Evolutionary conservation across 768 basidiomycete species (phyloP).

Genomic region (Tricholoma saponaceum): DNA sequence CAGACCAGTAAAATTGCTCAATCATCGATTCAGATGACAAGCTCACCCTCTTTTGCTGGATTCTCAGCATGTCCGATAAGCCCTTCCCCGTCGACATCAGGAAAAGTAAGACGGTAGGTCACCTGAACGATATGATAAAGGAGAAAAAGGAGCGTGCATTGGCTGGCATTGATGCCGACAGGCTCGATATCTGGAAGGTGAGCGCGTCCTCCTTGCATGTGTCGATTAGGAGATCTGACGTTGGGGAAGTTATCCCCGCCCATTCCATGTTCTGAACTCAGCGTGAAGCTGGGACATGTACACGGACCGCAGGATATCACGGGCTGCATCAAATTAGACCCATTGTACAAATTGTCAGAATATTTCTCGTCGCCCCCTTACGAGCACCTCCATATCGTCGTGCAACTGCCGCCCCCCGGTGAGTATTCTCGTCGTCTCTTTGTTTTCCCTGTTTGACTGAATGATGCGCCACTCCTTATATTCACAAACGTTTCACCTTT

Average conservation of each 20-base stretch:
- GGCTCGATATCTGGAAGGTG: not conserved
- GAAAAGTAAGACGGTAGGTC: not conserved
- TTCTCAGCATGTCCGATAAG: not conserved
- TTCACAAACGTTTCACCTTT: not conserved
- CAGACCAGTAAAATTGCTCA: too few relatives aligned
- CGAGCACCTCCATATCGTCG: not conserved
- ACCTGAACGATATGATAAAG: not conserved
- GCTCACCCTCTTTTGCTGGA: not conserved
- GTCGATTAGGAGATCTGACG: not conserved
- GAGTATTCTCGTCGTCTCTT: not conserved
- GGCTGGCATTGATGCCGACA: not conserved
- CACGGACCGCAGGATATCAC: not conserved
- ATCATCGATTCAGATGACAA: too few relatives aligned
- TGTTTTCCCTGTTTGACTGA: not conserved
- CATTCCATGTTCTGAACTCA: not conserved
- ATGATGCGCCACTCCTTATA: not conserved
- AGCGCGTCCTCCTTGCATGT: not conserved
- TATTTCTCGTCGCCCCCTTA: not conserved
- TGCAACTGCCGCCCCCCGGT: not conserved
- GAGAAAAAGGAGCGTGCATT: not conserved
- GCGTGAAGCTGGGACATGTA: not conserved
- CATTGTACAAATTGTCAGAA: not conserved
- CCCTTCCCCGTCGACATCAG: not conserved
- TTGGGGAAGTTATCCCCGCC: not conserved
- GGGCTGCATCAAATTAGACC: not conserved